Percentiles rank a stretch among this genome's conserved stretches.
Conservation (phyloP, 2,329 filamentous ascomycete species). For the Arthroderma sp. region DNA sequence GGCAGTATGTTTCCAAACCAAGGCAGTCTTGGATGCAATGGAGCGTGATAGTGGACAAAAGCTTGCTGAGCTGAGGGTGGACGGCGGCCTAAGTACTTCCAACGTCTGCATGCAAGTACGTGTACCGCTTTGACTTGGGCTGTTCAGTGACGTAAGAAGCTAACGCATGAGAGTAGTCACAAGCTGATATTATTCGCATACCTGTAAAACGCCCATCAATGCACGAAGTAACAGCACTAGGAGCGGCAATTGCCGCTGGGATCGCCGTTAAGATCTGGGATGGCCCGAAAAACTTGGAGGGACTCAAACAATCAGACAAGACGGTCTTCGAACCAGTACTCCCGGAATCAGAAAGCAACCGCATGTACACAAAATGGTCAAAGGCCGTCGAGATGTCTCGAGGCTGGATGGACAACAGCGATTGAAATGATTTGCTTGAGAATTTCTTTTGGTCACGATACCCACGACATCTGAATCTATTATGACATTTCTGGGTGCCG, state of each 20-base stretch:
- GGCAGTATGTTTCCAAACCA: constrained; percentile 84
- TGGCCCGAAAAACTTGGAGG: constrained; percentile 58
- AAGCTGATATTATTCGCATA: constrained; percentile 75
- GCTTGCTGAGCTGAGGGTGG: constrained; percentile 64
- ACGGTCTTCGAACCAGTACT: constrained; percentile 60
- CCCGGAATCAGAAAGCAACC: constrained; percentile 43
- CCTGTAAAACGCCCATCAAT: constrained; percentile 73
- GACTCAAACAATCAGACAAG: constrained; percentile 56
- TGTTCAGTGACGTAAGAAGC: constrained; percentile 5
- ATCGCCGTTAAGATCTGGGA: constrained; percentile 71
- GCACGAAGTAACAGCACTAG: constrained; percentile 81
- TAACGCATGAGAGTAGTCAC: constrained; percentile 43
- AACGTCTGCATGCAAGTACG: constrained; percentile 71
- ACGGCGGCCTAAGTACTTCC: constrained; percentile 81
- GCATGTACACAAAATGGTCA: constrained; percentile 60
- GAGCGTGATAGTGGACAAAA: constrained; percentile 69
- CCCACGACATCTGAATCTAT: neutral
- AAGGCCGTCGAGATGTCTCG: constrained; percentile 68
- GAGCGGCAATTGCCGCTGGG: constrained; percentile 80
- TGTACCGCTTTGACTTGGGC: constrained; percentile 10
- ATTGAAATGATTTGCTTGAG: constrained; percentile 7
- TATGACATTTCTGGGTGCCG: neutral
- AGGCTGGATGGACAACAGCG: constrained; percentile 46
- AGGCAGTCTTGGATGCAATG: constrained; percentile 86
- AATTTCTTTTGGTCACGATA: constrained; percentile 1